phyloP scores from a whole-genome alignment of 1,284 basidiomycete genomes.

The Mrakiaceae sp. region DNA sequence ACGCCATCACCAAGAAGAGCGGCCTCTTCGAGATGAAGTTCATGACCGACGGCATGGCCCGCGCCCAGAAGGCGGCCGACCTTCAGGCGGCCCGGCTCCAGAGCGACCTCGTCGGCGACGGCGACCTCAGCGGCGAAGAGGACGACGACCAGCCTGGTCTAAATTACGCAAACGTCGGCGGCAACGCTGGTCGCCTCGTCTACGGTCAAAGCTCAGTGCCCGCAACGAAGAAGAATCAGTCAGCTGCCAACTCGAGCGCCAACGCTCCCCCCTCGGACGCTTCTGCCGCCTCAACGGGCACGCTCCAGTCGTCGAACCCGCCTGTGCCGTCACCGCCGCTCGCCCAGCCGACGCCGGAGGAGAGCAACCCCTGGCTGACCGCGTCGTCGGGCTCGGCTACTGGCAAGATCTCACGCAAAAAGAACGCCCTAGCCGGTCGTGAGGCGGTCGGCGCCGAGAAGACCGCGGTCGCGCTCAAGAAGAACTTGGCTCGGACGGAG shows the following conservation, averaged over 20 bases:
- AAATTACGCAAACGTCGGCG: constrained; percentile 32
- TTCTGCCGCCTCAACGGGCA: constrained; percentile 58
- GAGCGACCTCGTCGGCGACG: constrained; percentile 46
- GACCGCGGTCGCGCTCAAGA: constrained; percentile 58
- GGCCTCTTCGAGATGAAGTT: constrained; percentile 84
- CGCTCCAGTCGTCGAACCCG: constrained; percentile 48
- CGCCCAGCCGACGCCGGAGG: constrained; percentile 19
- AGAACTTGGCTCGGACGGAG: constrained; percentile 45
- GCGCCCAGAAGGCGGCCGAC: constrained; percentile 49
- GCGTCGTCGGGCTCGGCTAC: constrained; percentile 30
- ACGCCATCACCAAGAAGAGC: constrained; percentile 44
- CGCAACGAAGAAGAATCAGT: too few relatives aligned
- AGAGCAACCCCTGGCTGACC: constrained; percentile 61
- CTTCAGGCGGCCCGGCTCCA: constrained; percentile 58
- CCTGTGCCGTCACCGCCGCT: constrained; percentile 15
- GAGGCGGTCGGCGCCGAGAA: constrained; percentile 48
- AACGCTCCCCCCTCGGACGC: constrained; percentile 33
- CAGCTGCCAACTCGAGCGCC: too few relatives aligned
- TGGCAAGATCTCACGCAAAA: constrained; percentile 44
- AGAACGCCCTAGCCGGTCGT: constrained; percentile 57
- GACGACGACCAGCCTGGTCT: constrained; percentile 21
- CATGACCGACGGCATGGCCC: constrained; percentile 76
- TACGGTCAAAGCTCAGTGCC: constrained; percentile 24
- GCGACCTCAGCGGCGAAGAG: constrained; percentile 42
- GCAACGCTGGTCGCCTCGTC: constrained; percentile 40